Evolutionary conservation across 306 rosid genomes (phyloP).

Genomic region (Coriaria nepalensis): DNA sequence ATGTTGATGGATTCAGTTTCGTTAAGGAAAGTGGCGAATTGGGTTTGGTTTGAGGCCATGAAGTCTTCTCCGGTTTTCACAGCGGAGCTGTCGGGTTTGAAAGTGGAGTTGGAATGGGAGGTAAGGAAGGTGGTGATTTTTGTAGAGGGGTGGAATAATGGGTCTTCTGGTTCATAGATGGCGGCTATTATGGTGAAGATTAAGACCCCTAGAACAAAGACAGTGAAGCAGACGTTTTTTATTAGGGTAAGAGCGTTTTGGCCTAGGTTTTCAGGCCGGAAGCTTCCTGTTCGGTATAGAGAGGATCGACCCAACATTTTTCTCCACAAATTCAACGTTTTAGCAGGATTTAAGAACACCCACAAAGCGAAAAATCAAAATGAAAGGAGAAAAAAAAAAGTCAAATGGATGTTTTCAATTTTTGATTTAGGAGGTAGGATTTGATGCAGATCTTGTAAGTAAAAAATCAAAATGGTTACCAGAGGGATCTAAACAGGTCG

Average conservation of each 20-base stretch:
- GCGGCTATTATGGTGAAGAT: slow-evolving; percentile 90
- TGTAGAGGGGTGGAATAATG: slow-evolving; percentile 87
- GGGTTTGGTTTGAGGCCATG: slow-evolving; percentile 76
- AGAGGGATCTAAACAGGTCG: slow-evolving; percentile 17
- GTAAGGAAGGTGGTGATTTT: slow-evolving; percentile 78
- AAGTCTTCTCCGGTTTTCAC: slow-evolving; percentile 93
- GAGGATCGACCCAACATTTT: slow-evolving; percentile 48
- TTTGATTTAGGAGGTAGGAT: too few species aligned
- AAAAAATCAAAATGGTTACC: slow-evolving; percentile 15
- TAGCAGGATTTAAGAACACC: slow-evolving; percentile 19
- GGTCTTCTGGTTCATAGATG: slow-evolving; percentile 95
- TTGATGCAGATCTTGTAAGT: slow-evolving; percentile 21
- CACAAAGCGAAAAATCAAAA: slow-evolving; percentile 23
- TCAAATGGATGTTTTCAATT: not conserved
- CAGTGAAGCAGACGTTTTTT: slow-evolving; percentile 77
- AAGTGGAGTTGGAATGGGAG: slow-evolving; percentile 92
- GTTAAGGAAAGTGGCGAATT: slow-evolving; percentile 43
- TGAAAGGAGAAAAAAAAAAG: not conserved
- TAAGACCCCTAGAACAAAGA: slow-evolving; percentile 76
- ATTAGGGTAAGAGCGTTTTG: slow-evolving; percentile 72
- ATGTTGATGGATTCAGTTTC: slow-evolving; percentile 47
- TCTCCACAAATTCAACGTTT: slow-evolving; percentile 9
- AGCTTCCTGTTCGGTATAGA: slow-evolving; percentile 45
- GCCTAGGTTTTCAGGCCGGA: slow-evolving; percentile 81
- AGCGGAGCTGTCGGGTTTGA: slow-evolving; percentile 65